Conservation (phyloP, 108 stramenopile genomes). For the Nannochloropsis gaditana region DNA sequence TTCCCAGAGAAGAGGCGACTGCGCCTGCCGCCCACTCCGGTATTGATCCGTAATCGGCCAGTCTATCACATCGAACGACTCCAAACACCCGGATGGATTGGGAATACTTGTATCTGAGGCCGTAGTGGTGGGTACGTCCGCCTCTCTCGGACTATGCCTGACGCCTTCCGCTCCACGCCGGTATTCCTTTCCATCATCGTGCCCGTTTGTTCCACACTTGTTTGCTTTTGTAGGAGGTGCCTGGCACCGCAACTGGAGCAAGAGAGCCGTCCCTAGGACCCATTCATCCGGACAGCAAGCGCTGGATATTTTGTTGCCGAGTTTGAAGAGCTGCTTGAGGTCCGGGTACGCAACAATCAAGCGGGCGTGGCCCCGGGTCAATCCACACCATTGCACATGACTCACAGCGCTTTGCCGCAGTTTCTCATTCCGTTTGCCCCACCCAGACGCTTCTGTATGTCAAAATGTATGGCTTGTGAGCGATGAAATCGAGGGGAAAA, state of each 20-base stretch:
- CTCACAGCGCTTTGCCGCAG: neutral
- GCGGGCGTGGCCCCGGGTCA: neutral
- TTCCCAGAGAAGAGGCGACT: neutral
- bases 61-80: neutral
- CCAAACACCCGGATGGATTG: neutral
- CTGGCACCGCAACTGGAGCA: neutral
- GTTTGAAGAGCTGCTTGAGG: neutral
- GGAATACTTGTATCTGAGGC: neutral
- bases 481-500: neutral
- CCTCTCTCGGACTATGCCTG: neutral
- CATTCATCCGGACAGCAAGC: neutral
- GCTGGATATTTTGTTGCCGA: neutral
- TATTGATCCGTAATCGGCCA: slow-evolving; percentile 16
- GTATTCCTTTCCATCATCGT: neutral
- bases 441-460: neutral
- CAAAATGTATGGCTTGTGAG: neutral
- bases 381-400: slow-evolving; percentile 19
- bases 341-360: neutral
- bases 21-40: slow-evolving; percentile 14
- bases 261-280: slow-evolving; percentile 1
- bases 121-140: neutral
- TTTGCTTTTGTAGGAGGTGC: neutral
- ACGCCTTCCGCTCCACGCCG: neutral
- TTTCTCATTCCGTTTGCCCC: neutral
- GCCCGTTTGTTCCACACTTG: neutral